Percentiles rank a stretch among this genome's conserved stretches.
phyloP scores from a whole-genome alignment of 2,329 filamentous ascomycete species.

The Canariomyces notabilis region DNA sequence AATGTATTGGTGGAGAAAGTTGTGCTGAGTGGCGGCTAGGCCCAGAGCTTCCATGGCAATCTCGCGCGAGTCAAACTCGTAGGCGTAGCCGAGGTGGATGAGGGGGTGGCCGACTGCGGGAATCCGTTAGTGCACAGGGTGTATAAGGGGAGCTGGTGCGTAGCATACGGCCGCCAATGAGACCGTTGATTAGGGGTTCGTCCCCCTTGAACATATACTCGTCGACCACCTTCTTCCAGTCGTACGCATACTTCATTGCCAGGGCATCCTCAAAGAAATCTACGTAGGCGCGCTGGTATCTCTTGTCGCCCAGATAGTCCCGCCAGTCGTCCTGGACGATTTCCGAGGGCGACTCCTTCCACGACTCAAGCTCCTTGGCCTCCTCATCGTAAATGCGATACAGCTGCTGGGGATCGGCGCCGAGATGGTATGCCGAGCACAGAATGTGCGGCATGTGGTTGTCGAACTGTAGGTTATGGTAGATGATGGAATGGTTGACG shows the following conservation, averaged over 20 bases:
- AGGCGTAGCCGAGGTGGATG: slow-evolving; percentile 94
- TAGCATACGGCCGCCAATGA: slow-evolving; percentile 70
- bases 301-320: slow-evolving; percentile 71
- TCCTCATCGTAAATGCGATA: slow-evolving; percentile 77
- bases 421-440: slow-evolving; percentile 79
- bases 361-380: slow-evolving; percentile 66
- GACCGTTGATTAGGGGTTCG: slow-evolving; percentile 72
- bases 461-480: slow-evolving; percentile 67
- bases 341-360: slow-evolving; percentile 80
- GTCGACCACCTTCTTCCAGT: slow-evolving; percentile 74
- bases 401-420: slow-evolving; percentile 67
- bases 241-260: slow-evolving; percentile 65
- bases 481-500: slow-evolving; percentile 79
- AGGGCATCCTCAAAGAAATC: slow-evolving; percentile 95
- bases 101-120: slow-evolving; percentile 74
- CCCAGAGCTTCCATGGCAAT: slow-evolving; percentile 83
- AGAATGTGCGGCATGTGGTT: slow-evolving; percentile 83
- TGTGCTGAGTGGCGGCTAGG: slow-evolving; percentile 55
- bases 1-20: slow-evolving; percentile 60
- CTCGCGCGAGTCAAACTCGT: slow-evolving; percentile 79
- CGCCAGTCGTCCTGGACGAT: slow-evolving; percentile 80
- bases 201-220: slow-evolving; percentile 72
- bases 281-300: slow-evolving; percentile 83
- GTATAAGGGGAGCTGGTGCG: not conserved
- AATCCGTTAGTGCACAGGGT: slow-evolving; percentile 28